These are phyloP conservation scores for Xerocomus brunneocitrinus DNA, from an alignment of 768 basidiomycete species.

Conservation along the genomic window DNA sequence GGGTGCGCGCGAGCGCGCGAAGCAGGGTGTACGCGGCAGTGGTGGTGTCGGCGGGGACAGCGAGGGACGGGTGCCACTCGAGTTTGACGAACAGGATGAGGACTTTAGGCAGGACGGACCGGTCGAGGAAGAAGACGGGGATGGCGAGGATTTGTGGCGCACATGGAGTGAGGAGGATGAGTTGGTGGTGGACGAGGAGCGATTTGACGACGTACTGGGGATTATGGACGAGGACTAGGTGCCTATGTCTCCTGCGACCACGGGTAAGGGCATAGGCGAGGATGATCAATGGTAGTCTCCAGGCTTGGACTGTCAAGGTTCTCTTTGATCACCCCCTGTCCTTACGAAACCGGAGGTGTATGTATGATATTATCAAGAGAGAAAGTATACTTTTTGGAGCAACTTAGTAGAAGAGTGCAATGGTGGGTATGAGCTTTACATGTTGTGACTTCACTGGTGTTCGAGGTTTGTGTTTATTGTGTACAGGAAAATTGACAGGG, in stretches of 20 bases:
- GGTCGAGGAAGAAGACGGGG: not conserved
- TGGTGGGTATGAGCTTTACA: too few species aligned
- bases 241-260: conserved; percentile 6
- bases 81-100: conserved; percentile 69
- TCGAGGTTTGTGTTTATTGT: too few species aligned
- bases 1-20: not conserved
- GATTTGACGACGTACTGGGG: conserved; percentile 32
- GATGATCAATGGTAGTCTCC: not conserved
- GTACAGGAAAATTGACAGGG: too few species aligned
- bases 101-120: conserved; percentile 39
- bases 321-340: too few species aligned
- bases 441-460: too few species aligned
- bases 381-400: too few species aligned
- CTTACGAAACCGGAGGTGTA: too few species aligned
- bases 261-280: not conserved
- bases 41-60: not conserved
- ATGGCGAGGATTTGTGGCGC: conserved; percentile 21
- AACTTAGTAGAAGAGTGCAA: too few species aligned
- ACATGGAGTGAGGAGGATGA: conserved; percentile 28
- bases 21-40: not conserved
- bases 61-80: conserved; percentile 33
- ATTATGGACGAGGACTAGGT: conserved; percentile 33
- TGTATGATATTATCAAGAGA: too few species aligned
- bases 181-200: conserved; percentile 30
- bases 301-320: too few species aligned